Percentiles rank a stretch among this genome's conserved stretches.
Evolutionary conservation across 345 rosid genomes (phyloP).

Genomic region (Eutrema heterophyllum): DNA sequence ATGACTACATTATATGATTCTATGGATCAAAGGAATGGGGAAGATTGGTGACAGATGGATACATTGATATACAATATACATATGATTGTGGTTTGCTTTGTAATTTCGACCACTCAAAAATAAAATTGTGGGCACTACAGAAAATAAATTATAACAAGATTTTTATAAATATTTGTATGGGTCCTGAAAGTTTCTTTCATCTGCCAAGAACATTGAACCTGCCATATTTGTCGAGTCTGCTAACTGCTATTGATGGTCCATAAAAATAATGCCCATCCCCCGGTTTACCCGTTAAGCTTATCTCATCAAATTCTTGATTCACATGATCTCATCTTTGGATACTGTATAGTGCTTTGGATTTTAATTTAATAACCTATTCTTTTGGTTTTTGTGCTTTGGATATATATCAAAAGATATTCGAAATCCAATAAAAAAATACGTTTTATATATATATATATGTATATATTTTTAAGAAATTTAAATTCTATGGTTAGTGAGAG

Average conservation of each 20-base stretch:
- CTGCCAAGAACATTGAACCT: constrained; percentile 28
- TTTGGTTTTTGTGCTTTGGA: background rate
- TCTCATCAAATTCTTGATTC: constrained; percentile 16
- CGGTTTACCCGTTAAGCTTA: constrained; percentile 12
- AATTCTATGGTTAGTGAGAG: background rate
- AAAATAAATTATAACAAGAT: background rate
- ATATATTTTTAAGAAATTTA: too few species aligned
- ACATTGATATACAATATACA: background rate
- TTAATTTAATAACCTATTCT: background rate
- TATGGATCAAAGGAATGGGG: constrained; percentile 6
- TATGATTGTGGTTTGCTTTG: constrained; percentile 9
- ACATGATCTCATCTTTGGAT: background rate
- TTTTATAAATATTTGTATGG: background rate
- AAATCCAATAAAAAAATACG: background rate
- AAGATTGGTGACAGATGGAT: constrained; percentile 12
- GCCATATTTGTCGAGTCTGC: constrained; percentile 17
- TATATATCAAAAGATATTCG: background rate
- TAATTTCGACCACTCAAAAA: constrained; percentile 12
- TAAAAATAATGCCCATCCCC: background rate
- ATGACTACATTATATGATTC: background rate
- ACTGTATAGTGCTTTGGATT: background rate
- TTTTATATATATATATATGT: too few species aligned
- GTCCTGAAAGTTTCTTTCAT: constrained; percentile 14
- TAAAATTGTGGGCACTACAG: background rate
- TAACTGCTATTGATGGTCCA: constrained; percentile 4